These are phyloP conservation scores for Nicotiana otophora DNA, from an alignment of 257 asterid species.

Conservation along the genomic window DNA sequence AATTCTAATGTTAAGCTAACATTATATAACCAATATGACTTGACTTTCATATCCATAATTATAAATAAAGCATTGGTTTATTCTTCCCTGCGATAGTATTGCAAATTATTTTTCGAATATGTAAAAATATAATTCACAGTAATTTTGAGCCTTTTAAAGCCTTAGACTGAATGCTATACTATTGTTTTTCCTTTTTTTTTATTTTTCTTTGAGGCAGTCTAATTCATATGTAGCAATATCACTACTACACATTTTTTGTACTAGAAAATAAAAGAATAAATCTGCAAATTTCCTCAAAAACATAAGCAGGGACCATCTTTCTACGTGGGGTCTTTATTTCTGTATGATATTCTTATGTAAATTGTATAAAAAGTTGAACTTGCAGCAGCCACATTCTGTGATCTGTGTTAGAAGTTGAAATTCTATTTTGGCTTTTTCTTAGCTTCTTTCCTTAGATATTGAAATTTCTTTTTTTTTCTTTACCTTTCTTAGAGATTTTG, in stretches of 20 bases:
- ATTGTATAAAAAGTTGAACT: neutral
- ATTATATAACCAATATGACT: no score
- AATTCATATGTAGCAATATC: neutral
- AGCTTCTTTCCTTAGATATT: neutral
- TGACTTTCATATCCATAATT: no score
- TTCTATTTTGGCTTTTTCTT: neutral
- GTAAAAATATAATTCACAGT: conserved; percentile 1
- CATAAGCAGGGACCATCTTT: neutral
- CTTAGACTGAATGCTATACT: no score
- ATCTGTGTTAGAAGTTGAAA: neutral
- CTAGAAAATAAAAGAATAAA: neutral
- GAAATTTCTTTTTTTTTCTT: no score
- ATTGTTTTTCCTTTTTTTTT: neutral
- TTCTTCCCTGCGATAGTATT: neutral
- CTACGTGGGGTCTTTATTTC: neutral
- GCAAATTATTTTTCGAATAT: neutral
- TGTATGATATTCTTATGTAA: neutral
- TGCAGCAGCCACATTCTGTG: neutral
- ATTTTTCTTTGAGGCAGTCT: neutral
- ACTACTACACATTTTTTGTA: no score
- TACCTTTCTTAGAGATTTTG: no score
- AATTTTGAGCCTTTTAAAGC: neutral
- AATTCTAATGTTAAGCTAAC: no score
- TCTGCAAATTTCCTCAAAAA: neutral
- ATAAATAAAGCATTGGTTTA: no score